Evolutionary conservation across 2,329 filamentous ascomycete species (phyloP).

Genomic region (Pleoardoris graminearum): DNA sequence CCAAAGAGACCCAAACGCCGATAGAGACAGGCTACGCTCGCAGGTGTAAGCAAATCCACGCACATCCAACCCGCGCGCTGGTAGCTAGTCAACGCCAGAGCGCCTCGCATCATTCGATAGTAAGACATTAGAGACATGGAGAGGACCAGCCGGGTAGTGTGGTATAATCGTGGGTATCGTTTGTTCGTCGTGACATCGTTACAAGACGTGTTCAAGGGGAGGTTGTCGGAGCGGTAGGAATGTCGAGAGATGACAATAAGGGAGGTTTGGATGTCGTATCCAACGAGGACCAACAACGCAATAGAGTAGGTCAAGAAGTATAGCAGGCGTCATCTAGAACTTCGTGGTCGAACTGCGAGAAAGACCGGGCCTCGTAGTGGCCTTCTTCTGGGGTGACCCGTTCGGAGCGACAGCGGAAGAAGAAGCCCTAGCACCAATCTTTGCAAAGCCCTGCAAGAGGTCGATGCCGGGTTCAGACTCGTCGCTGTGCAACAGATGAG

Average conservation of each 20-base stretch:
- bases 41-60: neutral
- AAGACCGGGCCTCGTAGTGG: constrained; percentile 27
- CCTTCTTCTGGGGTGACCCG: constrained; percentile 40
- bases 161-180: constrained; percentile 41
- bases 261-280: neutral
- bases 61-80: neutral
- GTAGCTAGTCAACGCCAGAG: neutral
- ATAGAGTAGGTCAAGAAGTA: neutral
- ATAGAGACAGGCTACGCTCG: neutral
- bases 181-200: constrained; percentile 43
- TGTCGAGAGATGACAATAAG: neutral
- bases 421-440: constrained; percentile 61
- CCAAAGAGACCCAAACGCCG: no score
- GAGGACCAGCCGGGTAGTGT: constrained; percentile 29
- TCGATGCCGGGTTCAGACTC: constrained; percentile 66
- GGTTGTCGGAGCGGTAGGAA: no score
- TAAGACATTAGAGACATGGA: constrained; percentile 25
- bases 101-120: constrained; percentile 22
- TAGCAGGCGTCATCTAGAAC: constrained; percentile 32
- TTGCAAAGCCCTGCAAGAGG: constrained; percentile 74
- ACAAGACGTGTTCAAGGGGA: constrained; percentile 18
- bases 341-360: constrained; percentile 39
- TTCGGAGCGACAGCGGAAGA: constrained; percentile 36
- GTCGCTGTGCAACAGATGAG: constrained; percentile 61
- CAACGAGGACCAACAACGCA: neutral